Conservation (phyloP, 1,284 basidiomycete genomes). For the Ceratobasidium sp. region DNA sequence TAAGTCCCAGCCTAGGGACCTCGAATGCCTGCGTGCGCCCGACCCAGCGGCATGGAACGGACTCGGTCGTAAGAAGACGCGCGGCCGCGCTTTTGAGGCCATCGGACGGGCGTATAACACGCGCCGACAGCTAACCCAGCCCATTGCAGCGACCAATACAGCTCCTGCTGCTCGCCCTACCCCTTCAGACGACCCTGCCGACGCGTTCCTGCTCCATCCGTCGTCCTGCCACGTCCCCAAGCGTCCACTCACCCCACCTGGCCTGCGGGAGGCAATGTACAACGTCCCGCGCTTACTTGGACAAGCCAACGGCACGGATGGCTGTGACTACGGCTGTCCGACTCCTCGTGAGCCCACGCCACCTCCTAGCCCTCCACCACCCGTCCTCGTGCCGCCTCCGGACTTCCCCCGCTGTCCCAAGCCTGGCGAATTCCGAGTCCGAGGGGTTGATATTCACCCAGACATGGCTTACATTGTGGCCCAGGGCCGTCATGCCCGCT, state of each 20-base stretch:
- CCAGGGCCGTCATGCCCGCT: background rate
- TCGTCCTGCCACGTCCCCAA: background rate
- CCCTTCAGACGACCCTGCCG: background rate
- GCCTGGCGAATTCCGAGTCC: background rate
- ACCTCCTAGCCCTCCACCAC: background rate
- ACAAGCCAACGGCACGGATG: background rate
- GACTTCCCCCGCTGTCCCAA: background rate
- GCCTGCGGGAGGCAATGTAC: background rate
- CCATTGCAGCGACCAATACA: background rate
- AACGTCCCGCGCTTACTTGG: background rate
- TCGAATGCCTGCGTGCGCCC: background rate
- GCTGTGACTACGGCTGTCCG: background rate
- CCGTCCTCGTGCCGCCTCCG: too few species aligned
- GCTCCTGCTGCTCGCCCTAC: background rate
- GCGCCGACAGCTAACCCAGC: background rate
- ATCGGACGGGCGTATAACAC: background rate
- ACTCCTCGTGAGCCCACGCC: background rate
- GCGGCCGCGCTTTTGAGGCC: constrained; percentile 7
- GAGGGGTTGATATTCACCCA: background rate
- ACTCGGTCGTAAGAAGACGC: background rate
- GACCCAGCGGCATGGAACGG: background rate
- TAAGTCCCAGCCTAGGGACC: background rate
- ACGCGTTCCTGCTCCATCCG: background rate
- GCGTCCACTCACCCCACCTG: background rate
- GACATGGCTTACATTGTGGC: background rate